These are phyloP conservation scores for Coleophoma crateriformis DNA, from an alignment of 2,329 filamentous ascomycete genomes.

Conservation along the genomic window DNA sequence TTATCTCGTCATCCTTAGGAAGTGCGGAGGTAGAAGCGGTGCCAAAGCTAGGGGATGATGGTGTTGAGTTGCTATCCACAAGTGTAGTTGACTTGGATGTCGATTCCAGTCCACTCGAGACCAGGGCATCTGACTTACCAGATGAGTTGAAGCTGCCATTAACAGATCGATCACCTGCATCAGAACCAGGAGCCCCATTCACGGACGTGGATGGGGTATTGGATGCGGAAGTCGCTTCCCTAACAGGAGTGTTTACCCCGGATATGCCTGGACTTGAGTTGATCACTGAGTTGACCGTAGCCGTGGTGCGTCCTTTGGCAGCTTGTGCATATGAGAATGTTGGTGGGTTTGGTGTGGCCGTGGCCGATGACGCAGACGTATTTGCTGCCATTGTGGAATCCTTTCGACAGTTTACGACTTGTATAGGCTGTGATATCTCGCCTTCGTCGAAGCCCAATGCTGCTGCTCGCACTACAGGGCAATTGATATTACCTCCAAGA, in stretches of 20 bases:
- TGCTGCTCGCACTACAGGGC: slow-evolving; percentile 10
- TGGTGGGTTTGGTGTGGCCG: slow-evolving; percentile 33
- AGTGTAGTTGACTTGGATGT: slow-evolving; percentile 15
- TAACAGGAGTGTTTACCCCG: slow-evolving; percentile 23
- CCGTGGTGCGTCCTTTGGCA: slow-evolving; percentile 64
- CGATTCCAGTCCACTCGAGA: slow-evolving; percentile 7
- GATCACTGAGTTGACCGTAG: slow-evolving; percentile 16
- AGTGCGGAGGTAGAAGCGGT: slow-evolving; percentile 43
- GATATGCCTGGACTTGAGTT: slow-evolving; percentile 24
- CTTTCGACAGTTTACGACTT: slow-evolving; percentile 1
- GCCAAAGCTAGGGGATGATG: slow-evolving; percentile 48
- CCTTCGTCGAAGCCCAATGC: slow-evolving; percentile 9
- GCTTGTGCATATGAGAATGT: slow-evolving; percentile 94
- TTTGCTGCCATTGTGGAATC: slow-evolving; percentile 34
- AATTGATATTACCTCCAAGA: slow-evolving; percentile 21
- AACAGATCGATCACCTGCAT: slow-evolving; percentile 17
- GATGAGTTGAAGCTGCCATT: slow-evolving; percentile 17
- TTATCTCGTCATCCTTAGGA: slow-evolving; percentile 54
- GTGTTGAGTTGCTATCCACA: slow-evolving; percentile 28
- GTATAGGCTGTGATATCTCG: not conserved
- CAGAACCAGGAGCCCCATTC: slow-evolving; percentile 11
- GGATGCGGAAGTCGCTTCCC: slow-evolving; percentile 18
- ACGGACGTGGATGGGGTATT: slow-evolving; percentile 18
- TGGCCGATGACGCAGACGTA: slow-evolving; percentile 27
- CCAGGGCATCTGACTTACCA: slow-evolving; percentile 12